Evolutionary conservation across 352 stramenopile species (phyloP), one percentile per base, ranked within the genome.

Genomic region (Phytophthora litchii): DNA sequence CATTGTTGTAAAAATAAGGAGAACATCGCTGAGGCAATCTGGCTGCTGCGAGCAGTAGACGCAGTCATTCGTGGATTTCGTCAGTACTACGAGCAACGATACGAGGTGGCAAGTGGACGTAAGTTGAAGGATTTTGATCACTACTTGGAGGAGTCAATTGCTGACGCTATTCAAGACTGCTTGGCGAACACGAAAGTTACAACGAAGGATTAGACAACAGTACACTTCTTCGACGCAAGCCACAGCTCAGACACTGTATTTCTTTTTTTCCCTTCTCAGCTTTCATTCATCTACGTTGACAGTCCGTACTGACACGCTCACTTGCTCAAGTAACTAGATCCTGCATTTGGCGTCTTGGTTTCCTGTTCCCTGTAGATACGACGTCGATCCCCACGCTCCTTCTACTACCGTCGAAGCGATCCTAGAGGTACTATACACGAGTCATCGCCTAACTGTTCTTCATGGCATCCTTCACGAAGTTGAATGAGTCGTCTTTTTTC

Each of bases 391-490:
- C 65, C 34, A 31, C 44, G 58, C 45, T 71, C 29, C 60, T 67
- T 48, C 64, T 70, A 37, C 67, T 53, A 52, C 49, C 67, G 60
- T 61, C 47, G 40, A 70, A 67, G 54, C 62, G 59, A 49, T 56
- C 47, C 60, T 31, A 53, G 44, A 66, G 55, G 58, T 86, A 89
- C 73, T 88, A 79, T 91, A 75, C 67, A 69, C 37, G 43, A 56
- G 51, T 50, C 54, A 50, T 34, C 50, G 49, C 62, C 72, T 69
- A 92, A 66, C 80, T 80, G 78, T 92, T 92, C 78, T 94, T 94
- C 85, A 94, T 94, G 32, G 83, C 83, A 54, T 94, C 85, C 76
- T 89, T 86, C 47, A 94, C 76, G 59, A 94, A 94, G 78, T 92
- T 94, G 67, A 94, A 94, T 59, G 85, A 94, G 72, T 94, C 85